Base-by-base conservation (phyloP, 805 yeast species). In the Maudiozyma saulgeensis region DNA sequence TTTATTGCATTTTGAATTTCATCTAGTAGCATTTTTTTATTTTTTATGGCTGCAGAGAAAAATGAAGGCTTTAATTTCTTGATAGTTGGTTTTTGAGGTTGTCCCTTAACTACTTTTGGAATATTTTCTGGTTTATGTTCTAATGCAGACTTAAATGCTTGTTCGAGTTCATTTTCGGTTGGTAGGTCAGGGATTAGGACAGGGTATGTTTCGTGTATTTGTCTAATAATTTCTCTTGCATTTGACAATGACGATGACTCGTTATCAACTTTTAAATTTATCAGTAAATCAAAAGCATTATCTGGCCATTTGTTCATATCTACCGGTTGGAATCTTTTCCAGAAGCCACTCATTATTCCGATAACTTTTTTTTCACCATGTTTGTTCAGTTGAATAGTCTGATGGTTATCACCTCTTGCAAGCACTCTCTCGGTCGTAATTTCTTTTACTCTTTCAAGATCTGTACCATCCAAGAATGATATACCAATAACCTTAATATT, bases 371-470 rank as follows among this genome's bases (percentile, higher is more conserved):
- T 64, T 4, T 70, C 70, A 9, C 82, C 80, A 49, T 76, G 73
- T 3, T 66, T 59, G 0, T 59, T 63, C 4, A 71, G 73, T 54
- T 83, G 80, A 38, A 93, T 86, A 1, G 90, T 80, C 63, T 86
- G 96, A 63, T 93, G 99, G 54, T 86, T 83, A 59, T 89, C 89
- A 2, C 96, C 97, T 56, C 99, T 75, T 2, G 61, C 60, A 6
- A 72, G 45, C 0, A 91, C 84, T 49, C 97, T 73, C 0, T 69
- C 63, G 8, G 69, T 64, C 0, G 96, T 86, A 0, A 80, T 51
- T 2, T 70, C 56, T 76, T 79, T 76, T 1, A 81, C 56, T 5
- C 64, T 56, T n/a, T 63, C 61, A 25, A 66, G 46, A 2, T 67
- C 68, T 1, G 68, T 63, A 4, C 66, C 54, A 0, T 77, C 73